phyloP scores from a whole-genome alignment of 2,329 filamentous ascomycete species.

The Fusarium goolgardi region DNA sequence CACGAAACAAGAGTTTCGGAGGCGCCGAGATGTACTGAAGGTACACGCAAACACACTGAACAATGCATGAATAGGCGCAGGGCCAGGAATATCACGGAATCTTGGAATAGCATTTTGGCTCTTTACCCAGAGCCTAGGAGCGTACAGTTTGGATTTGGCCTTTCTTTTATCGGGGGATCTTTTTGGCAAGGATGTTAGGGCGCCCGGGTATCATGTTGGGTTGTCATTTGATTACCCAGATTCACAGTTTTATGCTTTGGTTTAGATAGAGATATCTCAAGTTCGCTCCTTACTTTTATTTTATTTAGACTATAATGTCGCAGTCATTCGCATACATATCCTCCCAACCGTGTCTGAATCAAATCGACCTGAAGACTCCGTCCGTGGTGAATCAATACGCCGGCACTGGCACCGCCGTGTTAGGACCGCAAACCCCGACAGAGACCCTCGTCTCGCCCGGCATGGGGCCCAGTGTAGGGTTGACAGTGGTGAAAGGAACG shows the following conservation, averaged over 20 bases:
- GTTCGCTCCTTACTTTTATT: constrained; percentile 16
- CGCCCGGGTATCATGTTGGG: constrained; percentile 10
- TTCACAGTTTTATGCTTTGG: constrained; percentile 6
- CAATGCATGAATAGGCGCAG: constrained; percentile 22
- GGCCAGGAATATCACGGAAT: constrained; percentile 9
- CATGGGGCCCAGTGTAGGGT: constrained; percentile 49
- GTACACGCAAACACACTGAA: background rate
- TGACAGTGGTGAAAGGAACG: constrained; percentile 53
- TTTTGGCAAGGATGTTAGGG: constrained; percentile 14
- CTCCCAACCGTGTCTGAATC: background rate
- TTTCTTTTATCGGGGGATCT: background rate
- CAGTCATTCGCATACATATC: background rate
- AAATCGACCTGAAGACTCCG: background rate
- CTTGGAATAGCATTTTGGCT: constrained; percentile 27
- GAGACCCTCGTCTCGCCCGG: constrained; percentile 53
- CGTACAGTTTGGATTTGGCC: constrained; percentile 14
- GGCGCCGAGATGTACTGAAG: constrained; percentile 55
- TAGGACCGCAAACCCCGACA: constrained; percentile 48
- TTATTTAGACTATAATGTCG: background rate
- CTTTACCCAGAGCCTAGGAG: constrained; percentile 17
- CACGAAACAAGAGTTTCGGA: constrained; percentile 62
- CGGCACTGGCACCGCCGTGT: constrained; percentile 3
- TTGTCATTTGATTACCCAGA: constrained; percentile 13
- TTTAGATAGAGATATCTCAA: constrained; percentile 28
- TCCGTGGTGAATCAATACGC: background rate